Evolutionary conservation across 805 yeast genomes (phyloP), one percentile per base, ranked within the genome.

Genomic region (Zygoascus bituminiphila): DNA sequence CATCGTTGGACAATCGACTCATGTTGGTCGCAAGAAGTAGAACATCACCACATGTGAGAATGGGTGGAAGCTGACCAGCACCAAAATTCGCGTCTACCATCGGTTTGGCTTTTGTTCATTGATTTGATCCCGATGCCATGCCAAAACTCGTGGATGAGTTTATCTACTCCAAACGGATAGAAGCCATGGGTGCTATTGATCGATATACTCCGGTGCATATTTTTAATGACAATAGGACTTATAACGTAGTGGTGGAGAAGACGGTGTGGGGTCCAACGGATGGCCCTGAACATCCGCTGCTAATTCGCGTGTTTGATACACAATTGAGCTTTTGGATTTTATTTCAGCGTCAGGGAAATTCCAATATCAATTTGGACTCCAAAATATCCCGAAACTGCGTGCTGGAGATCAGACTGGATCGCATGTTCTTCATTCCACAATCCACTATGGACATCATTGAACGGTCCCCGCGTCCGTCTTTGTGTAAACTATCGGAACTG

Each of bases 1-100:
- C 54, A 15, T 52, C 52, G 12, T 31, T 20, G 22, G 45, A 24
- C 52, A 49, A 45, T 23, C 53, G 52, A 33, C 48, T 15, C 25
- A 24, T 25, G 6, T 12, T 23, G 35, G 25, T 24, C 14, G 20
- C 7, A n/a, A 25, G 25, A 41, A 36, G 39, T 12, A 26, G 17
- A 36, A 39, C 22, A 25, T 19, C 33, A 25, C 9, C 24, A 21
- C 9, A n/a, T 7, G 8, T 35, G 7, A 8, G 39, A 8, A 8
- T 8, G 15, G 17, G 39, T 35, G 17, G 9, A 9, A n/a, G n/a
- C n/a, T n/a, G n/a, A n/a, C n/a, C n/a, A n/a, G n/a, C n/a, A n/a
- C n/a, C n/a, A n/a, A n/a, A n/a, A n/a, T n/a, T n/a, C n/a, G n/a
- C n/a, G n/a, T n/a, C n/a, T n/a, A n/a, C n/a, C n/a, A n/a, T n/a